Base-by-base conservation (phyloP, 2,329 filamentous ascomycete species). In the Zasmidium angulare region DNA sequence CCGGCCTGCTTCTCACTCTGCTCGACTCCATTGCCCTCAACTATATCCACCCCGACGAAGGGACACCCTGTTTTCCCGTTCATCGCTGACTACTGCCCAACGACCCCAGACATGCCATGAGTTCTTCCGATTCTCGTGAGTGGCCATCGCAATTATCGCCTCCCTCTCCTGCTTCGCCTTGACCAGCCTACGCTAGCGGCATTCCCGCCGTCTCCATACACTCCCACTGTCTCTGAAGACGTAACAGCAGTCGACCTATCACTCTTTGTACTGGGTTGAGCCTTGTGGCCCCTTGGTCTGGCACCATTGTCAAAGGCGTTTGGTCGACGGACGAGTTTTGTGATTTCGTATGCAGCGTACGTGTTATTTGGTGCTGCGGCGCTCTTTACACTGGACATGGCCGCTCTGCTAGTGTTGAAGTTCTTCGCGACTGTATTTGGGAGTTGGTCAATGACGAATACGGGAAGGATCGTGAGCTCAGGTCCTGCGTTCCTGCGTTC, bases 401-500 rank as follows among this genome's bases (percentile, higher is more conserved):
- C 69, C 12, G 75, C 72, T 0, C 66, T 81, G 19, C 69, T 80
- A 20, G 53, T 78, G 19, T 72, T 80, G 36, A 74, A 79, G 1
- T 75, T 76, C 50, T 69, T 78, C n/a, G 77, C 74, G 31, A 76
- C 75, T 23, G 65, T 71, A 2, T 76, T 76, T 53, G 76, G 76
- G 2, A 74, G 71, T 0, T 72, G 71, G 7, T 71, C 76, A 1
- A 61, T 77, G n/a, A 75, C 75, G 4, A 77, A 77, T 58, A 72
- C 75, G 19, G 76, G 75, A 17, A 77, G 77, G 55, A 73, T 76
- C 29, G 75, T 78, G 90, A 81, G 78, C 29, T 36, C 48, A 19
- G 19, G n/a, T n/a, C n/a, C n/a, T n/a, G n/a, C n/a, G n/a, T 92
- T n/a, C 89, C 89, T 0, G 89, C 86, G 1, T 92, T 93, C 75